These are phyloP conservation scores for Hyphopichia khmerensis DNA, from an alignment of 1,139 yeast species.

Conservation along the genomic window DNA sequence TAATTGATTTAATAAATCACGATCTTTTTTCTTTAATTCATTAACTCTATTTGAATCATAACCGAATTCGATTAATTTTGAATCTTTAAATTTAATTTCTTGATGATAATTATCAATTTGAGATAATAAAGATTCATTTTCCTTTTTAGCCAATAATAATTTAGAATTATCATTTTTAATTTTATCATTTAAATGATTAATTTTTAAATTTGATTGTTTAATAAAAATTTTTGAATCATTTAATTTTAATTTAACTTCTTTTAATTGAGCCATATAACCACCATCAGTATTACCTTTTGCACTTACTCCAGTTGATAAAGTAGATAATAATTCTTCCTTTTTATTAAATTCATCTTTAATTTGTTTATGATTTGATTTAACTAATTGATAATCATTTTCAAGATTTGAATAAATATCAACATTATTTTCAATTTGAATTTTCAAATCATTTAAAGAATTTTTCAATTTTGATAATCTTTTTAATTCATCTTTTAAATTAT, in stretches of 20 bases:
- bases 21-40: conserved; percentile 47
- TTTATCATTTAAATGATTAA: conserved; percentile 56
- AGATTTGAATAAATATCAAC: conserved; percentile 23
- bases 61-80: conserved; percentile 53
- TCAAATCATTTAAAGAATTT: conserved; percentile 16
- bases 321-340: conserved; percentile 79
- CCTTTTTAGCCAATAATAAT: conserved; percentile 53
- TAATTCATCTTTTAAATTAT: conserved; percentile 54
- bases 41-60: conserved; percentile 52
- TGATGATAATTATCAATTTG: conserved; percentile 45
- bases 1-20: conserved; percentile 23
- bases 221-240: conserved; percentile 56
- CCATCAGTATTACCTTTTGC: conserved; percentile 74
- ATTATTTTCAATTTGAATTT: conserved; percentile 27
- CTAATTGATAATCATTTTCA: conserved; percentile 38
- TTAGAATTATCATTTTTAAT: conserved; percentile 52
- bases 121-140: conserved; percentile 41
- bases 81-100: conserved; percentile 39
- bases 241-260: conserved; percentile 58
- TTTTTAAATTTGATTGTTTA: conserved; percentile 61
- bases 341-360: conserved; percentile 52
- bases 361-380: conserved; percentile 42
- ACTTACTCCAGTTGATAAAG: conserved; percentile 88
- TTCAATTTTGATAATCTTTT: conserved; percentile 15
- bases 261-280: conserved; percentile 76